Conservation (phyloP, 257 asterid species). For the Nicotiana sylvestris region DNA sequence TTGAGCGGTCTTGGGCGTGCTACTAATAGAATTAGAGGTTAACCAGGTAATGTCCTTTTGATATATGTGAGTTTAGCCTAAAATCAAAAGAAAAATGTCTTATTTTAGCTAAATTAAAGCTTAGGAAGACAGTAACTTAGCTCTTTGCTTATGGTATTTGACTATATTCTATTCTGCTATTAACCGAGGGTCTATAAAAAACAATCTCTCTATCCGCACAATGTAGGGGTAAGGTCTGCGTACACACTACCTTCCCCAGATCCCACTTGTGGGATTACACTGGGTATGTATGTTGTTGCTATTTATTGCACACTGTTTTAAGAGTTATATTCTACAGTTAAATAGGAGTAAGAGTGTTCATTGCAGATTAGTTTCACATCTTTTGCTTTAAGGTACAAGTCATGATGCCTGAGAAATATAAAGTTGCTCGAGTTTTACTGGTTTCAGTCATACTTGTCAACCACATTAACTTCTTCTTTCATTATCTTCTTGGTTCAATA, state of each 20-base stretch:
- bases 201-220: too few relatives aligned
- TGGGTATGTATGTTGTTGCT: too few relatives aligned
- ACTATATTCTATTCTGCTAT: neutral
- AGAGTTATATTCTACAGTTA: neutral
- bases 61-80: neutral
- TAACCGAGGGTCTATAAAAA: too few relatives aligned
- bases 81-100: neutral
- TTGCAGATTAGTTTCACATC: neutral
- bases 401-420: neutral
- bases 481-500: neutral
- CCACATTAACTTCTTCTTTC: too few relatives aligned
- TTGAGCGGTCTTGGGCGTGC: neutral
- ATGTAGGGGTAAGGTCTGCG: too few relatives aligned
- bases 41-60: conserved; percentile 1
- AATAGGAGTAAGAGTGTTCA: neutral
- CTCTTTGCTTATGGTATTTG: neutral
- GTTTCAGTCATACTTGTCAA: neutral
- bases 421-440: neutral
- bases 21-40: neutral
- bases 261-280: too few relatives aligned
- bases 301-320: neutral
- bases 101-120: neutral
- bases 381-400: neutral
- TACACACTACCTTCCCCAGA: too few relatives aligned
- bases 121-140: neutral